Conservation (phyloP, 2,329 filamentous ascomycete species). For the Biscogniauxia sp. region DNA sequence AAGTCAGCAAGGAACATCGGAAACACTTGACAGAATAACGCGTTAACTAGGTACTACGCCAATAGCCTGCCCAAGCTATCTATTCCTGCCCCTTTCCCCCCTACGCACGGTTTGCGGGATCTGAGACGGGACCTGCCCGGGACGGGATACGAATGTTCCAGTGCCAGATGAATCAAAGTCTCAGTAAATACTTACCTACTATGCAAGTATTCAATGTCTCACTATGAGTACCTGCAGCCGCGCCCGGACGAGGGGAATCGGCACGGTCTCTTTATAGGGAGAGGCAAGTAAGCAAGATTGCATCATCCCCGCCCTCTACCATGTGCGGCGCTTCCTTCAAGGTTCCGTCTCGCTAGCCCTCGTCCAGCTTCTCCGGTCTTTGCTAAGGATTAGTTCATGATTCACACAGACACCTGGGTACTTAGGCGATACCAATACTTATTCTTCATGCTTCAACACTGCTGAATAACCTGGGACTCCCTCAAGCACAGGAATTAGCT, state of each 20-base stretch:
- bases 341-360: not conserved
- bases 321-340: not conserved
- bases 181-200: no score
- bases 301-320: not conserved
- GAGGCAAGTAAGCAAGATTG: not conserved
- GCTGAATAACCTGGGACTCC: no score
- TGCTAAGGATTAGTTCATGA: not conserved
- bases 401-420: no score
- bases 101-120: not conserved
- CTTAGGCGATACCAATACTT: no score
- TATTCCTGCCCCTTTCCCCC: not conserved
- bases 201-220: not conserved
- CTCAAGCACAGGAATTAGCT: not conserved
- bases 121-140: not conserved
- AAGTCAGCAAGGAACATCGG: not conserved
- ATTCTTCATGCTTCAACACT: no score
- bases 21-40: no score
- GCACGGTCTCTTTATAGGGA: not conserved
- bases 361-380: not conserved
- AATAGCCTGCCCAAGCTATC: no score
- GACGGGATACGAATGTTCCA: not conserved
- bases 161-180: not conserved
- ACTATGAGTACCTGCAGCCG: not conserved
- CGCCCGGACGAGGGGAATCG: not conserved
- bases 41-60: no score